Percentiles rank a stretch among this genome's conserved stretches.
Conservation (phyloP, 768 basidiomycete genomes). For the Botryobasidium botryosum region DNA sequence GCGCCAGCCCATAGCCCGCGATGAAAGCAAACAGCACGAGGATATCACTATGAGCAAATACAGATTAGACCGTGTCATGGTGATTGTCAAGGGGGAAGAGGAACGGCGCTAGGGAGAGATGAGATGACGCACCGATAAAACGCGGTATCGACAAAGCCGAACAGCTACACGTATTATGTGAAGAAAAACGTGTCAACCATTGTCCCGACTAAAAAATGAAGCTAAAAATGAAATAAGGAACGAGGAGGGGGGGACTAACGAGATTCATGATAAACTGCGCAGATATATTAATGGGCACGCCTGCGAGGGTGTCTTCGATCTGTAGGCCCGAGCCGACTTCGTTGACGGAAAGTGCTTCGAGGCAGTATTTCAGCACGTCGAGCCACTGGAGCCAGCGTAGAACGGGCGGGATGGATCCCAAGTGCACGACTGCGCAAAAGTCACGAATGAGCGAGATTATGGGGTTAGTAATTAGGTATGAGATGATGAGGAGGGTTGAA, state of each 20-base stretch:
- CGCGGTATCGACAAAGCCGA: slow-evolving; percentile 65
- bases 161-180: slow-evolving; percentile 35
- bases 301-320: slow-evolving; percentile 62
- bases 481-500: background rate
- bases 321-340: slow-evolving; percentile 79
- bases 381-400: slow-evolving; percentile 90
- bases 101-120: background rate
- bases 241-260: slow-evolving; percentile 25
- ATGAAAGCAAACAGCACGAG: slow-evolving; percentile 77
- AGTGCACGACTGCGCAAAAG: slow-evolving; percentile 43
- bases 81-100: background rate
- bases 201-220: background rate
- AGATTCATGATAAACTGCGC: slow-evolving; percentile 75
- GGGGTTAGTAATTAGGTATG: background rate
- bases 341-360: slow-evolving; percentile 83
- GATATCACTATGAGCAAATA: slow-evolving; percentile 37
- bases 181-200: background rate
- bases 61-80: background rate
- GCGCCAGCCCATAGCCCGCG: slow-evolving; percentile 51
- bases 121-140: slow-evolving; percentile 47
- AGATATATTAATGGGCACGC: slow-evolving; percentile 67
- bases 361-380: slow-evolving; percentile 61
- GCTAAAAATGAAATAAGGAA: background rate
- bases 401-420: slow-evolving; percentile 70
- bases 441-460: too few relatives aligned